Conservation (phyloP, 1,284 basidiomycete genomes). For the Tranzscheliella williamsii region DNA sequence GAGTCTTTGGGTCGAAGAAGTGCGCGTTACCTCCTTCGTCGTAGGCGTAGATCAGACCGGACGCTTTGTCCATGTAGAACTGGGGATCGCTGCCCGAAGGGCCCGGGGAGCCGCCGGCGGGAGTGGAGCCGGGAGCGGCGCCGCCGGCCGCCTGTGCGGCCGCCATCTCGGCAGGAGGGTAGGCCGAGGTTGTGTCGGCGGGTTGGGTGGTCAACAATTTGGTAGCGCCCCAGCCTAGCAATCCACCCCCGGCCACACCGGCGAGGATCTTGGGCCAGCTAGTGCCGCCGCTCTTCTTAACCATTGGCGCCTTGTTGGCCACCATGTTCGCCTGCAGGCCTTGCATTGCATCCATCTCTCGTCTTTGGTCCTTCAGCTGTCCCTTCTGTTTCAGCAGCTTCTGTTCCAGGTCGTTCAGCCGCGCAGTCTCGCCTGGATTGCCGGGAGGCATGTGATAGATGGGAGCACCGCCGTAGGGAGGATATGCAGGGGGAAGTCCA, state of each 20-base stretch:
- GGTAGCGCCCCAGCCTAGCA: conserved; percentile 2
- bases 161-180: conserved; percentile 10
- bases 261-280: not conserved
- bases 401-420: not conserved
- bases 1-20: conserved; percentile 14
- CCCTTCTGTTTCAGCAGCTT: conserved; percentile 3
- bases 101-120: not conserved
- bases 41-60: not conserved
- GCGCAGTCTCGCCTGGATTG: not conserved
- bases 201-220: conserved; percentile 26
- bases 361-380: not conserved
- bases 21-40: conserved; percentile 1
- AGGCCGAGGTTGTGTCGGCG: conserved; percentile 9
- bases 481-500: not conserved
- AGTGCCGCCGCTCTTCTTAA: conserved; percentile 4
- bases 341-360: conserved; percentile 13
- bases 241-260: conserved; percentile 1
- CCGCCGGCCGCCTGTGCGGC: conserved; percentile 13
- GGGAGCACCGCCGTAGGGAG: conserved; percentile 1
- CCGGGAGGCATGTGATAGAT: not conserved
- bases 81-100: not conserved
- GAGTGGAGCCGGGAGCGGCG: conserved; percentile 2
- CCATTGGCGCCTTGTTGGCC: not conserved
- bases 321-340: conserved; percentile 11
- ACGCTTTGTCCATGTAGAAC: conserved; percentile 14